Evolutionary conservation across 495 filamentous ascomycete genomes (phyloP), one percentile per base, ranked within the genome.

Genomic region (Aspergillus bridgeri): DNA sequence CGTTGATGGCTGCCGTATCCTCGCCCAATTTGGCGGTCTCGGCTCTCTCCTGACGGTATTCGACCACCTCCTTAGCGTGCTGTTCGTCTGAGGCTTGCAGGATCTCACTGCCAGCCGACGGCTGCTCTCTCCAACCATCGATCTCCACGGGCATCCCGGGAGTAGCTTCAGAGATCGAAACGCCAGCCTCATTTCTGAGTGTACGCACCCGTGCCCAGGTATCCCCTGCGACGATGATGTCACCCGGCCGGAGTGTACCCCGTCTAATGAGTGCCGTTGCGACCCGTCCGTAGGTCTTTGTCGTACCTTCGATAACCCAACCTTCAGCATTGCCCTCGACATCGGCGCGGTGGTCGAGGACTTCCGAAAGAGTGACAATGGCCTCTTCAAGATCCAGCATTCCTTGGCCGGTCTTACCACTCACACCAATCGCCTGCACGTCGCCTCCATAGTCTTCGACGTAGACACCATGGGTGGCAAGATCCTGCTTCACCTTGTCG

Each of bases 371-470:
- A 0, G 88, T 84, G 19, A 94, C 73, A 24, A 89, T 88, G 23
- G 90, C 89, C 71, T 98, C 95, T 74, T 97, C 95, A 18, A 99
- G 79, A 51, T 95, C 91, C 5, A 84, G 72, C 86, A 99, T 96
- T 54, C 95, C 95, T 65, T 88, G 79, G 20, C 95, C 95, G 1
- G 93, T 96, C 75, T 93, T 98, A 22, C 93, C 95, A 65, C 89
- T 94, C 19, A 98, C 92, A 51, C 79, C 82, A 24, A 98, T 90
- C 13, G 88, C 90, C 70, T 97, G 94, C 23, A 91, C 90, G 54
- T 99, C 95, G 56, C 95, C 95, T 38, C 95, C 95, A 64, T 85
- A 93, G 65, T 98, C 94, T 69, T 99, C 95, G 29, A 98, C 86
- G 64, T 97, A 89, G 20, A 99, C 82, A 18, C 89, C 89, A 60